Evolutionary conservation across 2,329 filamentous ascomycete species (phyloP), one percentile per base, ranked within the genome.

Genomic region (Didymella arachidicola): DNA sequence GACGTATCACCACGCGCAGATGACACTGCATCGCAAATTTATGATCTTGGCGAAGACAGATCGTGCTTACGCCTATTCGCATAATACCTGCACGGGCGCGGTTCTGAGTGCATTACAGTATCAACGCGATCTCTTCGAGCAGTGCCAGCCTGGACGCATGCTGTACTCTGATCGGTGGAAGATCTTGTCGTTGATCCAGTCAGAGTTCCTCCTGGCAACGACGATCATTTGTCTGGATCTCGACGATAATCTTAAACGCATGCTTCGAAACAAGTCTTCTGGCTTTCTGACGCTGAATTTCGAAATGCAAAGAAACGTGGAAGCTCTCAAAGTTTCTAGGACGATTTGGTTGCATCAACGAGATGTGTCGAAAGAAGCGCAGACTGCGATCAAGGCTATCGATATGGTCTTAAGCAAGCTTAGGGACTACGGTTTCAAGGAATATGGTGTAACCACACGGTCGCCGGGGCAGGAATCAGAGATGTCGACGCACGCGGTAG

Each of bases 21-120:
- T 82, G 30, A 80, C 85, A 1, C 68, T 87, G n/a, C 84, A 87
- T 65, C 78, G 84, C 16, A 80, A 79, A 27, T 85, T 82, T 62
- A 78, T 87, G 61, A 76, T 77, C 11, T 72, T 78, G 16, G 68
- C 74, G 50, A 66, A 79, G 75, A 52, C 64, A 51, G 46, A 74
- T 66, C 34, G 63, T 1, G 58, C 53, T 19, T 80, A 79, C 54
- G 67, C 69, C 0, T 78, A 80, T 44, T 84, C 82, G 4, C 76
- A 81, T 44, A 72, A 71, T 26, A 76, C 76, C 1, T 85, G 82
- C 52, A 68, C 84, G 3, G 76, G 79, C 2, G 79, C 82, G 4
- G 83, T 84, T 2, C 73, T 81, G 44, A 70, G 78, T 27, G 79
- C 84, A 2, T 75, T 86, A 2, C 73, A 77, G 2, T 78, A 82